These are phyloP conservation scores for Bipolaris bicolor DNA, from an alignment of 2,329 filamentous ascomycete genomes.

Conservation along the genomic window DNA sequence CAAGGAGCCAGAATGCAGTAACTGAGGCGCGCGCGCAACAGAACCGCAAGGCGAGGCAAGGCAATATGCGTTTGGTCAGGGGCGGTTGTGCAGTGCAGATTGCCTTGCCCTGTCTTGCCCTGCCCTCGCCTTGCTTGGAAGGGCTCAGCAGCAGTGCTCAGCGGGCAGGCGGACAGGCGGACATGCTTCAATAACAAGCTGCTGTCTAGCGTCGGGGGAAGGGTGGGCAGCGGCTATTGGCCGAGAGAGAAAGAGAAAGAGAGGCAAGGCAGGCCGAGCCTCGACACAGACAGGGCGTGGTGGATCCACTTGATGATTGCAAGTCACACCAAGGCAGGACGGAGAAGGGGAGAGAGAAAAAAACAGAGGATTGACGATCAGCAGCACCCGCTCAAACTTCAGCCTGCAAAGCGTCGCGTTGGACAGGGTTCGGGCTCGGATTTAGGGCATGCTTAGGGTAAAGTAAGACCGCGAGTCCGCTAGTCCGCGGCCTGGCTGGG, in stretches of 20 bases:
- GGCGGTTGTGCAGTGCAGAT: conserved; percentile 46
- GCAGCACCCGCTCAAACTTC: conserved; percentile 39
- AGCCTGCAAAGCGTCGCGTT: conserved; percentile 43
- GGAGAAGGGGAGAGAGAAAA: conserved; percentile 37
- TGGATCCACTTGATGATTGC: conserved; percentile 41
- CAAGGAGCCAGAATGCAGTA: conserved; percentile 16
- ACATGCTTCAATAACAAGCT: conserved; percentile 16
- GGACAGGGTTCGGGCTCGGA: conserved; percentile 47
- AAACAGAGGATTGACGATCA: conserved; percentile 43
- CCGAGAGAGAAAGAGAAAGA: conserved; percentile 8
- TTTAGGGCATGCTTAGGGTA: conserved; percentile 42
- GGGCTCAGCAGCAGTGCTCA: conserved; percentile 25
- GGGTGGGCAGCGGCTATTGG: conserved; percentile 32
- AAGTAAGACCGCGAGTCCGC: conserved; percentile 38
- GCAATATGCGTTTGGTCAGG: conserved; percentile 48
- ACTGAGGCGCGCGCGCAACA: conserved; percentile 23
- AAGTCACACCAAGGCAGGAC: conserved; percentile 38
- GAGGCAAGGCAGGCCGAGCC: conserved; percentile 2
- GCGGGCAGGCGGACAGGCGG: conserved; percentile 16
- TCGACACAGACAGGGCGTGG: conserved; percentile 11
- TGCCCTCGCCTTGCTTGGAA: conserved; percentile 26
- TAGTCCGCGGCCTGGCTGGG: conserved; percentile 24
- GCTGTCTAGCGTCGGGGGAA: conserved; percentile 28
- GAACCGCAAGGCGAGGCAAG: not conserved
- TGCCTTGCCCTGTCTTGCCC: conserved; percentile 27